A percentile compares a stretch with the other conserved stretches of the same genome.
Evolutionary conservation across 805 yeast genomes (phyloP).

Genomic region (Debaryomyces hansenii): DNA sequence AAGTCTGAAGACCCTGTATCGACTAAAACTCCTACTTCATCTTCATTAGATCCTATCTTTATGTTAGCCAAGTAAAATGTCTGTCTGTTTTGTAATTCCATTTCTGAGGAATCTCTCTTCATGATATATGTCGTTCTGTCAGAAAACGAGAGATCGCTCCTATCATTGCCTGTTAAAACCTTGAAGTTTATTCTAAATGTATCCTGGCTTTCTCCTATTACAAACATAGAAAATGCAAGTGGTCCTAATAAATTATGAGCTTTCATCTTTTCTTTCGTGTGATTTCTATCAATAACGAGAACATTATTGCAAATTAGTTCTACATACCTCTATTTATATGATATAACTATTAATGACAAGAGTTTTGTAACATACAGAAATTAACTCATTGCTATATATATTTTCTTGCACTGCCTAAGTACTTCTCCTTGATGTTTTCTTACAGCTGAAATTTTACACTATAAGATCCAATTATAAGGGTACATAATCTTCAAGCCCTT

Average conservation of each 20-base stretch:
- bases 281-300: too few relatives aligned
- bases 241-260: background rate
- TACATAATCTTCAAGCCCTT: too few relatives aligned
- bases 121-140: constrained; percentile 12
- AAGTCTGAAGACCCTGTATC: constrained; percentile 46
- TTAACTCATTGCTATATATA: too few relatives aligned
- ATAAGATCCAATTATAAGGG: too few relatives aligned
- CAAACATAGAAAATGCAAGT: background rate
- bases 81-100: constrained; percentile 21
- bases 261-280: background rate
- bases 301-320: too few relatives aligned
- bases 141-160: constrained; percentile 5
- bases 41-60: constrained; percentile 28
- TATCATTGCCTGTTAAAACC: constrained; percentile 16
- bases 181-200: constrained; percentile 16
- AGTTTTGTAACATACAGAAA: too few relatives aligned
- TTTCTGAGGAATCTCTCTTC: constrained; percentile 15
- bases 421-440: too few relatives aligned
- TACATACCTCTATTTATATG: too few relatives aligned
- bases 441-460: too few relatives aligned
- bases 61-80: constrained; percentile 30
- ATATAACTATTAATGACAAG: too few relatives aligned
- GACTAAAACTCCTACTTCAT: constrained; percentile 29
- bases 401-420: too few relatives aligned
- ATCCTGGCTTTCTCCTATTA: background rate